phyloP scores from a whole-genome alignment of 192 early-diverging fungal genomes.

The Coemansia sp. region DNA sequence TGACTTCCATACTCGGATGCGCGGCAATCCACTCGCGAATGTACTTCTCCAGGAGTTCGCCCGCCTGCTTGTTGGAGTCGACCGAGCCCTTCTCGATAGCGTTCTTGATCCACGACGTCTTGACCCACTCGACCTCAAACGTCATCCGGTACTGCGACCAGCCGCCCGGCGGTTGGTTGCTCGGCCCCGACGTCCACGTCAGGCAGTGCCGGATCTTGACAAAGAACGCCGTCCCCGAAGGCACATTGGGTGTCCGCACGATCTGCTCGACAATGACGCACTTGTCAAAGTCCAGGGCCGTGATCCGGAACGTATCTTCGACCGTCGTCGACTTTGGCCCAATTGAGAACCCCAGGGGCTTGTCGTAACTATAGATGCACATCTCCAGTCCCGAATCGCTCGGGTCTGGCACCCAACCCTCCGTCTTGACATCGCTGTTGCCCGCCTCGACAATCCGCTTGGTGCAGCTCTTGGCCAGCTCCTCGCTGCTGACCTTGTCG shows the following conservation, averaged over 20 bases:
- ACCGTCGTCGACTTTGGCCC: slow-evolving; percentile 47
- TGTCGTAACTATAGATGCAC: slow-evolving; percentile 44
- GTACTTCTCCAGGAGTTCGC: slow-evolving; percentile 38
- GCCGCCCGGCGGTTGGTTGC: slow-evolving; percentile 31
- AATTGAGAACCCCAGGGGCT: slow-evolving; percentile 45
- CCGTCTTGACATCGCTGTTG: slow-evolving; percentile 35
- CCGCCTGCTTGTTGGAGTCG: slow-evolving; percentile 48
- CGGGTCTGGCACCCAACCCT: slow-evolving; percentile 43
- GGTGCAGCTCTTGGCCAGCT: slow-evolving; percentile 32
- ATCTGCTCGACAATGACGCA: slow-evolving; percentile 39
- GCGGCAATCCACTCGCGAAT: slow-evolving; percentile 39
- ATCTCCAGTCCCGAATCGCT: slow-evolving; percentile 15
- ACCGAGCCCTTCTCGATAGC: slow-evolving; percentile 47
- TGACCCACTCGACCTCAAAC: slow-evolving; percentile 49
- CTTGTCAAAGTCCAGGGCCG: slow-evolving; percentile 17
- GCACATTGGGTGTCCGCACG: slow-evolving; percentile 46
- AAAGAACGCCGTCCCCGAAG: slow-evolving; percentile 45
- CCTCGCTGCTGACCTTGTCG: slow-evolving; percentile 10
- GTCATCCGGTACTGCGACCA: slow-evolving; percentile 43
- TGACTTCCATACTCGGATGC: slow-evolving; percentile 36
- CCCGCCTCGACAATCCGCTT: slow-evolving; percentile 29
- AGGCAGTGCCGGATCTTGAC: slow-evolving; percentile 49
- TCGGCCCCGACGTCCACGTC: slow-evolving; percentile 32
- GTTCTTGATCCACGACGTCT: slow-evolving; percentile 48
- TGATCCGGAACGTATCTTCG: slow-evolving; percentile 34